Base-by-base conservation (phyloP, 1,284 basidiomycete species). In the Sporisorium scitamineum region DNA sequence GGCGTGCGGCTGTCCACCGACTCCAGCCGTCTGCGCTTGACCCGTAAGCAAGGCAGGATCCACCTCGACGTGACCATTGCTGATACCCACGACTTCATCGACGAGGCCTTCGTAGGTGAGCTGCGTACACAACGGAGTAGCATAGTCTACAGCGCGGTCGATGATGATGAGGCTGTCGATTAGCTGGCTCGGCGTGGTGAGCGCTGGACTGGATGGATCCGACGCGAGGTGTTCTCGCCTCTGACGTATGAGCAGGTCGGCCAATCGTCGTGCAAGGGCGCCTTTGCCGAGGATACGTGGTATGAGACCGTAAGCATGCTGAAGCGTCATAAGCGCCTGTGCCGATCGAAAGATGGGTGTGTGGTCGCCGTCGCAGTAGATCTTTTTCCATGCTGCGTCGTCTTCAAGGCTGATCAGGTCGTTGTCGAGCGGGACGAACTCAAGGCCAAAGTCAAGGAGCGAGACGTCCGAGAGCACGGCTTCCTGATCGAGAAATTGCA, bases 21-120 rank as follows among this genome's bases (percentile, higher is more conserved):
- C 50, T 8, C 48, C 64, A 5, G 54, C 45, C 20, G 61, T 34
- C 42, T 68, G 75, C n/a, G 79, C 54, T 29, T 75, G 72, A 8
- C 84, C 84, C 27, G 83, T 89, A 31, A 96, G 87, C 2, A 97
- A 87, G 32, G 91, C 91, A 50, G 91, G 89, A 45, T 97, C 95
- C 16, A 98, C 88, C 83, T 98, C 95, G 56, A 96, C 91, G 80
- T 97, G 93, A 4, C 93, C 92, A 80, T 97, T 94, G 85, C 90
- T 92, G 72, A 99, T 92, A 1, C 94, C 94, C 50, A 97, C 88
- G 45, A 94, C 88, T 85, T 99, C 97, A 81, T 99, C 96, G n/a
- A 98, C 89, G 47, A 99, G 90, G 18, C 97, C 97, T 85, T 97
- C 92, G 81, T 98, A 99, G 0, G 97, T 99, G 60, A 99, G 88